Conservation (phyloP, 148 eudicot genomes). For the Rheum nobile region DNA sequence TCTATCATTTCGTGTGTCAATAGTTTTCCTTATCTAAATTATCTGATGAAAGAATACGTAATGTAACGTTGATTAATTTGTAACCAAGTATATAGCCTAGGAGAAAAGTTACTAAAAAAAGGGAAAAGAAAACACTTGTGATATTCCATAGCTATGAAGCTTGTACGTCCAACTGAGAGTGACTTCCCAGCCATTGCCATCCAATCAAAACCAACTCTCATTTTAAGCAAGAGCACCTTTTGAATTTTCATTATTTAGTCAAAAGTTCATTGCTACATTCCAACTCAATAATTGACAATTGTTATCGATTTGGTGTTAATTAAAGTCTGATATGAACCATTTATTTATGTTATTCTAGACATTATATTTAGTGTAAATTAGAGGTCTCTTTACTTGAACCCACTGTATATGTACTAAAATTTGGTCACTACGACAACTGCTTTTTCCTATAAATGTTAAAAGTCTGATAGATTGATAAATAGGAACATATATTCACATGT, state of each 20-base stretch:
- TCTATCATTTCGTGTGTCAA: no score
- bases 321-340: no score
- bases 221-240: neutral
- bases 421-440: no score
- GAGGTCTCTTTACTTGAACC: no score
- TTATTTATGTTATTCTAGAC: no score
- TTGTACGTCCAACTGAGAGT: neutral
- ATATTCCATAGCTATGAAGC: neutral
- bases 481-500: no score
- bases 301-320: constrained; percentile 27
- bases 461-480: no score
- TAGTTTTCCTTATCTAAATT: no score
- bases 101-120: neutral
- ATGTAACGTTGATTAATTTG: neutral
- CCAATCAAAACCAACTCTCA: constrained; percentile 1
- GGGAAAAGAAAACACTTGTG: neutral
- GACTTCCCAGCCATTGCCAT: constrained; percentile 1
- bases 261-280: neutral
- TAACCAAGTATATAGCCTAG: neutral
- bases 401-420: no score
- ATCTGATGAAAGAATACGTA: no score
- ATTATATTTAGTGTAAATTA: no score
- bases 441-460: no score
- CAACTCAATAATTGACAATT: neutral
- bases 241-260: constrained; percentile 1